Conservation (phyloP, 768 basidiomycete genomes). For the Mycena venus region DNA sequence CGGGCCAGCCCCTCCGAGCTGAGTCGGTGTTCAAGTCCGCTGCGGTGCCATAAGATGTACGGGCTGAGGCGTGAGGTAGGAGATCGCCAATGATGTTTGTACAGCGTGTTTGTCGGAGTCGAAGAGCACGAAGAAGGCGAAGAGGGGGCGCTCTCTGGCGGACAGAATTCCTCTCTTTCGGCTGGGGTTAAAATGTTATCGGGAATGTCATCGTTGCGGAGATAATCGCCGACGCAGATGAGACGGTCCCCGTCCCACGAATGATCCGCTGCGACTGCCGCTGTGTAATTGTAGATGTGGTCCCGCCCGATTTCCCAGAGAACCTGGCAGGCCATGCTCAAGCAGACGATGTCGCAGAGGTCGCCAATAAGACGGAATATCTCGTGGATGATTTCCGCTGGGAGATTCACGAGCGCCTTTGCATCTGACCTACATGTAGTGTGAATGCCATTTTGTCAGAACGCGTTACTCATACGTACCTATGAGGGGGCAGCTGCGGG, state of each 20-base stretch:
- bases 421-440: not conserved
- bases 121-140: no score
- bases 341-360: not conserved
- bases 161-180: not conserved
- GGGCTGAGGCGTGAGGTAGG: no score
- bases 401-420: not conserved
- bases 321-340: constrained; percentile 2
- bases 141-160: no score
- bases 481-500: not conserved
- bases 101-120: no score
- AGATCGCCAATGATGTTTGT: not conserved
- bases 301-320: constrained; percentile 8
- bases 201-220: constrained; percentile 18
- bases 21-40: no score
- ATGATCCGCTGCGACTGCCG: not conserved
- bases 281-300: not conserved
- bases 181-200: not conserved
- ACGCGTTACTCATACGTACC: not conserved
- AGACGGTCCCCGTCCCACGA: constrained; percentile 31
- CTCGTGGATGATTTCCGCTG: not conserved
- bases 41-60: no score
- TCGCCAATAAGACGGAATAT: not conserved
- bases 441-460: not conserved
- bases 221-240: constrained; percentile 36
- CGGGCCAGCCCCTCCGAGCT: no score